Percentiles rank a stretch among this genome's conserved stretches.
These are phyloP conservation scores for Candida pini DNA, from an alignment of 805 yeast genomes.

Conservation along the genomic window DNA sequence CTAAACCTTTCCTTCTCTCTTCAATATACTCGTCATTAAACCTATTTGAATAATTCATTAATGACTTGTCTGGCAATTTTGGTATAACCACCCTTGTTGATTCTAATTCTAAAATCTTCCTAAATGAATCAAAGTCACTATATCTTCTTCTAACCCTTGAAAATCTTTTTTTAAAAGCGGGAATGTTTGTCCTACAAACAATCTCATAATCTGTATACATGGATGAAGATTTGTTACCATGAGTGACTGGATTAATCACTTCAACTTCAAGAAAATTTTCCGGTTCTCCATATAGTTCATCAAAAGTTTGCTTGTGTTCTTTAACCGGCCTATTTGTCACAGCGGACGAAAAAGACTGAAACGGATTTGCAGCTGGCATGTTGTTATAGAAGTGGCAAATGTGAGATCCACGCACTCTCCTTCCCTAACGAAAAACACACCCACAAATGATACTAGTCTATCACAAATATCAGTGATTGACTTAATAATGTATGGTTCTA, in stretches of 20 bases:
- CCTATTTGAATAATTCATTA: slow-evolving; percentile 54
- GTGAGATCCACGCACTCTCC: too few relatives aligned
- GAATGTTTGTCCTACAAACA: slow-evolving; percentile 84
- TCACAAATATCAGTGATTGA: too few relatives aligned
- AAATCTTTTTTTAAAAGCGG: slow-evolving; percentile 63
- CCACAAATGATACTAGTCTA: too few relatives aligned
- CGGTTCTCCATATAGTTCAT: slow-evolving; percentile 87
- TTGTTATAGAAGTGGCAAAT: background rate
- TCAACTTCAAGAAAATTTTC: slow-evolving; percentile 92
- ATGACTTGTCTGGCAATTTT: slow-evolving; percentile 76
- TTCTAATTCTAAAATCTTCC: slow-evolving; percentile 69
- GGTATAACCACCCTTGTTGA: slow-evolving; percentile 79
- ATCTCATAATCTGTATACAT: slow-evolving; percentile 92
- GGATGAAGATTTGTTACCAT: slow-evolving; percentile 43
- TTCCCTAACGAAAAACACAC: too few relatives aligned
- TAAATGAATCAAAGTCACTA: slow-evolving; percentile 81
- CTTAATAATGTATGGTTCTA: too few relatives aligned
- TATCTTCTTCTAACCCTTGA: slow-evolving; percentile 79
- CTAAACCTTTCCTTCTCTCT: slow-evolving; percentile 75
- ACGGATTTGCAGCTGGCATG: slow-evolving; percentile 27
- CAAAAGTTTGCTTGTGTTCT: slow-evolving; percentile 54
- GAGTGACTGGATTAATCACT: slow-evolving; percentile 77
- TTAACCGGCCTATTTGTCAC: slow-evolving; percentile 18
- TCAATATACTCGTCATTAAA: slow-evolving; percentile 82
- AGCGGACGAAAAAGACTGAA: slow-evolving; percentile 26